Percentiles rank a stretch among this genome's conserved stretches.
phyloP scores from a whole-genome alignment of 2,329 filamentous ascomycete species.

The Venturia nashicola region DNA sequence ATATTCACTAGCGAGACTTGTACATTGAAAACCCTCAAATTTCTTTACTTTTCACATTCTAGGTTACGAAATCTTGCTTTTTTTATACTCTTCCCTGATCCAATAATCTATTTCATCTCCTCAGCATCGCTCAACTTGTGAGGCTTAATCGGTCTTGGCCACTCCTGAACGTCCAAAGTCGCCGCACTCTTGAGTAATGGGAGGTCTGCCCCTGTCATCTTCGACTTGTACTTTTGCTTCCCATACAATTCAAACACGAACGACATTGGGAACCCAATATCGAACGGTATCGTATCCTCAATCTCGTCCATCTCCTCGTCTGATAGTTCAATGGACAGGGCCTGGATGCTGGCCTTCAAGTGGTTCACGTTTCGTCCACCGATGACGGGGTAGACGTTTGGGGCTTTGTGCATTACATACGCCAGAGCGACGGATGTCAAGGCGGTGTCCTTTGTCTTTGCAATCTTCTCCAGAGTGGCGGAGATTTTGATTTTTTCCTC shows the following conservation, averaged over 20 bases:
- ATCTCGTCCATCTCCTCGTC: conserved; percentile 43
- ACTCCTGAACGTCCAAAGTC: not conserved
- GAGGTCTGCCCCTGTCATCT: not conserved
- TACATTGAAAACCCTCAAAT: too few species aligned
- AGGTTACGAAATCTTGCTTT: not conserved
- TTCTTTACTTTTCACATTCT: not conserved
- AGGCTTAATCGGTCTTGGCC: conserved; percentile 2
- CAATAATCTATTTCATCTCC: not conserved
- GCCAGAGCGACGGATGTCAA: conserved; percentile 42
- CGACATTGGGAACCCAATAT: conserved; percentile 42
- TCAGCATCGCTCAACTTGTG: not conserved
- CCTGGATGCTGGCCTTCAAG: conserved; percentile 51
- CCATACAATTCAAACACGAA: conserved; percentile 24
- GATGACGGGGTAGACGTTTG: conserved; percentile 63
- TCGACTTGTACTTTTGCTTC: not conserved
- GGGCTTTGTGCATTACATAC: conserved; percentile 59
- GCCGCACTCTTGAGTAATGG: not conserved
- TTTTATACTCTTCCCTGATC: not conserved
- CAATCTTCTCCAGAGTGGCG: conserved; percentile 47
- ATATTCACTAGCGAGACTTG: too few species aligned
- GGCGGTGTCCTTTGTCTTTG: conserved; percentile 39
- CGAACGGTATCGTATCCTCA: conserved; percentile 40
- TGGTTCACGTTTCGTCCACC: conserved; percentile 63
- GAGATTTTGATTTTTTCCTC: conserved; percentile 41
- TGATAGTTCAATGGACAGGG: conserved; percentile 36